These are phyloP conservation scores for Nannochloris sp. DNA, from an alignment of 139 green algal species.

Conservation along the genomic window DNA sequence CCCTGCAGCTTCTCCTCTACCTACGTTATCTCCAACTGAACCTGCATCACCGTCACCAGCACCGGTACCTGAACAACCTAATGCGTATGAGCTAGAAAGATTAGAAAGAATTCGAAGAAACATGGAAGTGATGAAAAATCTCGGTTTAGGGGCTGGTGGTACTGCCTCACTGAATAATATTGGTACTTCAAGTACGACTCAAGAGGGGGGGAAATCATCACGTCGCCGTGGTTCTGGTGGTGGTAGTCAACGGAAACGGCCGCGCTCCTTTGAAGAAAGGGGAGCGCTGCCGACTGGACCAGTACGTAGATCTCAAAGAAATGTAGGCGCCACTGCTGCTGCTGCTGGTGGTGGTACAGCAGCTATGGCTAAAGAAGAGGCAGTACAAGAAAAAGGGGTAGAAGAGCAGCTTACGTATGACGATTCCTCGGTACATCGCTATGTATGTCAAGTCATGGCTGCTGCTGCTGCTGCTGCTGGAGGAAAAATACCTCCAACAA, in stretches of 20 bases:
- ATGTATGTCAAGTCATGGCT: constrained; percentile 7
- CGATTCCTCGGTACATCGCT: constrained; percentile 17
- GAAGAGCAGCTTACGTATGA: constrained; percentile 1
- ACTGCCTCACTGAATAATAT: background rate
- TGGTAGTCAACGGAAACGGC: too few relatives aligned
- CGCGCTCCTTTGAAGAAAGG: too few relatives aligned
- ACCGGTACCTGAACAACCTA: too few relatives aligned
- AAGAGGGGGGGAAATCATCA: background rate
- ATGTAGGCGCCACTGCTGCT: background rate
- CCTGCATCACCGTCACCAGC: too few relatives aligned
- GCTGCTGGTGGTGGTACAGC: background rate
- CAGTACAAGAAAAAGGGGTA: background rate
- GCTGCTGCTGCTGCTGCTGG: background rate
- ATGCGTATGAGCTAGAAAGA: constrained; percentile 6
- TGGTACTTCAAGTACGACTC: too few relatives aligned
- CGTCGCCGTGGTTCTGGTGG: too few relatives aligned
- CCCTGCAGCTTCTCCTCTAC: background rate
- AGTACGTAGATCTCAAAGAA: background rate
- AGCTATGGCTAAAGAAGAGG: background rate
- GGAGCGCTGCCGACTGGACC: background rate
- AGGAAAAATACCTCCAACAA: too few relatives aligned
- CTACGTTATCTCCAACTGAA: constrained; percentile 3
- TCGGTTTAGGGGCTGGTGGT: background rate
- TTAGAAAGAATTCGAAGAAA: constrained; percentile 16
- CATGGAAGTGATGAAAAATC: constrained; percentile 7